phyloP scores from a whole-genome alignment of 2,329 filamentous ascomycete species.

The Graphilbum sp. region DNA sequence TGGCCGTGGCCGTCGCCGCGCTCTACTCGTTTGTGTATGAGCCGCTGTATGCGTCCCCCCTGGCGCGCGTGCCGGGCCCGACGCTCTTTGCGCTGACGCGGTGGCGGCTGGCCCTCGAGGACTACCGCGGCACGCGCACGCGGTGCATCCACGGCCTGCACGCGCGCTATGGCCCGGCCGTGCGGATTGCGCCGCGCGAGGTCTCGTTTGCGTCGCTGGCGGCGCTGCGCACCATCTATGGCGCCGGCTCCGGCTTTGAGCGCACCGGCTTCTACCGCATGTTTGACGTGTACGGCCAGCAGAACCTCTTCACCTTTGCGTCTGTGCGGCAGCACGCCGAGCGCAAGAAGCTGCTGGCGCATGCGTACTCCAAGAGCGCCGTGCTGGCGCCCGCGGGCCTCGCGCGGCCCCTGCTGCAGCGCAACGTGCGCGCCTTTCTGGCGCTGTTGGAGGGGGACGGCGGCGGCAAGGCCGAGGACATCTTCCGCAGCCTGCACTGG shows the following conservation, averaged over 20 bases:
- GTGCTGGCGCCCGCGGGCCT: slow-evolving; percentile 20
- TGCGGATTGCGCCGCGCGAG: slow-evolving; percentile 30
- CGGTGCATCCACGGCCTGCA: slow-evolving; percentile 25
- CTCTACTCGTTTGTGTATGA: no score
- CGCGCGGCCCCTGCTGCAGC: slow-evolving; percentile 20
- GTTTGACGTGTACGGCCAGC: slow-evolving; percentile 35
- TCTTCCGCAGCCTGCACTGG: slow-evolving; percentile 33
- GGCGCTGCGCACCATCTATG: slow-evolving; percentile 36
- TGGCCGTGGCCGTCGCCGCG: neutral
- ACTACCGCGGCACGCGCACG: slow-evolving; percentile 25
- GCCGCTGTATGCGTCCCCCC: slow-evolving; percentile 3
- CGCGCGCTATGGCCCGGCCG: slow-evolving; percentile 25
- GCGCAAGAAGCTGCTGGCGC: slow-evolving; percentile 33
- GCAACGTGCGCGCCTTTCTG: slow-evolving; percentile 5
- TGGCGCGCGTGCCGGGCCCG: slow-evolving; percentile 18
- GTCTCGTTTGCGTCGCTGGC: slow-evolving; percentile 23
- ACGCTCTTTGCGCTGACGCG: slow-evolving; percentile 23
- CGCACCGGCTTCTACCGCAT: slow-evolving; percentile 35
- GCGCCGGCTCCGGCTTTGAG: slow-evolving; percentile 32
- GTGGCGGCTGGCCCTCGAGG: slow-evolving; percentile 28
- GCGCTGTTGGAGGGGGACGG: neutral
- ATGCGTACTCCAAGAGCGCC: slow-evolving; percentile 34
- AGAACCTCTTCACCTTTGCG: slow-evolving; percentile 35
- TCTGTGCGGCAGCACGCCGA: slow-evolving; percentile 25
- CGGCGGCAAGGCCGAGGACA: slow-evolving; percentile 20